Conservation (phyloP, 805 yeast species). For the Brettanomyces custersianus region DNA sequence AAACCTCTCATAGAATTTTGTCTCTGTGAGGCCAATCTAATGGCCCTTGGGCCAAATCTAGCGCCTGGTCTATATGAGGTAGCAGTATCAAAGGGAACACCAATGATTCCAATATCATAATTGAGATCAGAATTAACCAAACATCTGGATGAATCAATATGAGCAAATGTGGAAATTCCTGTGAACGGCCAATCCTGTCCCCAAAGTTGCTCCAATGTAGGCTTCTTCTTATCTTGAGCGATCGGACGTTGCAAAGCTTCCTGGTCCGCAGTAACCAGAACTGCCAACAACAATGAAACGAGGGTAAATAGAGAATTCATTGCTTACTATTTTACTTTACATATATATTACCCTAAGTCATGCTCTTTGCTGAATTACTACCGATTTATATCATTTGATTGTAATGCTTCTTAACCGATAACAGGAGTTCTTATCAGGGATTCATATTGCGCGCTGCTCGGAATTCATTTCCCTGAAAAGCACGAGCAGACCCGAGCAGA, state of each 20-base stretch:
- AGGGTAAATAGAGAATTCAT: not conserved
- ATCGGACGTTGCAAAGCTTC: too few species aligned
- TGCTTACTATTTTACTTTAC: too few species aligned
- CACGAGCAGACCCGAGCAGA: too few species aligned
- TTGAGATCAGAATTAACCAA: conserved; percentile 33
- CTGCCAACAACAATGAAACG: too few species aligned
- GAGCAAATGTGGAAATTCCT: conserved; percentile 68
- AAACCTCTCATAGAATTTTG: conserved; percentile 63
- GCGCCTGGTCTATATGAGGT: conserved; percentile 75
- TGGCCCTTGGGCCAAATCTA: conserved; percentile 72
- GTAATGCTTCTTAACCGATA: too few species aligned
- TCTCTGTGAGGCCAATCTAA: conserved; percentile 60
- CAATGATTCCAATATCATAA: conserved; percentile 67
- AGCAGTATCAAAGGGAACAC: conserved; percentile 81
- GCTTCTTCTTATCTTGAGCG: conserved; percentile 11
- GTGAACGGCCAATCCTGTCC: conserved; percentile 66
- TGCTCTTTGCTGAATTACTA: too few species aligned
- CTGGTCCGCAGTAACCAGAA: too few species aligned
- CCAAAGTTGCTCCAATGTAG: conserved; percentile 54
- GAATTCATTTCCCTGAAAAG: too few species aligned
- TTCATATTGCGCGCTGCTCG: too few species aligned
- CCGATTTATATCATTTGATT: too few species aligned
- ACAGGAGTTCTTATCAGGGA: too few species aligned
- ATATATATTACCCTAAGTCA: too few species aligned
- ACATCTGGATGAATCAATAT: conserved; percentile 53